Evolutionary conservation across 164 flowering plant genomes (phyloP), one percentile per base, ranked within the genome.

Genomic region (Warburgia ugandensis): DNA sequence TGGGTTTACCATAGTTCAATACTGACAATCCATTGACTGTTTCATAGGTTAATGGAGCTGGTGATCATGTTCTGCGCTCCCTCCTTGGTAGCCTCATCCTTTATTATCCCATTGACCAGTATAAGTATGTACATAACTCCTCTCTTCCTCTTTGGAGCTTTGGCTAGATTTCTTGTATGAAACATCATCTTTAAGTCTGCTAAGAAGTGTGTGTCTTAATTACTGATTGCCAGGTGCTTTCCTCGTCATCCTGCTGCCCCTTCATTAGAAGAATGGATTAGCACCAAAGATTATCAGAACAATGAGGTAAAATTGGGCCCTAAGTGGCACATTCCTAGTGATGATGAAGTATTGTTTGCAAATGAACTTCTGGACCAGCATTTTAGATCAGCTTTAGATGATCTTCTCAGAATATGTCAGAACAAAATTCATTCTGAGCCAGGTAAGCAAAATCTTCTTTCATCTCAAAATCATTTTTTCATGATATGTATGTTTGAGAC

Each of bases 51-150:
- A 94, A 86, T 71, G 86, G 84, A 58, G 99, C 86, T 63, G 95
- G 86, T 63, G 97, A 86, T 69, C 86, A 84, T 65, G 71, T 94
- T 64, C 89, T 94, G 22, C 82, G 97, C 1, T 80, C 95, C 32
- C 91, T 94, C 42, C 86, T 94, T 53, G 99, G 94, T 62, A 86
- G 94, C 64, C 56, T 88, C 70, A 56, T 84, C 50, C 82, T 77
- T 35, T 94, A 88, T 64, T 94, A 88, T 68, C 99, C 99, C 32
- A 50, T 83, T 39, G 94, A 84, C 54, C 97, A 88, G 64, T 88
- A 88, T 74, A 88, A 64, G 99, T 88, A 72, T 57, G 67, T 30
- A 6, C 12, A 23, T 47, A 33, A 54, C 17, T 42, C 54, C 27
- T 26, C 3, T 38, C 33, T n/a, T 16, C 19, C 12, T 45, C 38